Base-by-base conservation (phyloP, 2,329 filamentous ascomycete genomes). In the Diplodia intermedia region DNA sequence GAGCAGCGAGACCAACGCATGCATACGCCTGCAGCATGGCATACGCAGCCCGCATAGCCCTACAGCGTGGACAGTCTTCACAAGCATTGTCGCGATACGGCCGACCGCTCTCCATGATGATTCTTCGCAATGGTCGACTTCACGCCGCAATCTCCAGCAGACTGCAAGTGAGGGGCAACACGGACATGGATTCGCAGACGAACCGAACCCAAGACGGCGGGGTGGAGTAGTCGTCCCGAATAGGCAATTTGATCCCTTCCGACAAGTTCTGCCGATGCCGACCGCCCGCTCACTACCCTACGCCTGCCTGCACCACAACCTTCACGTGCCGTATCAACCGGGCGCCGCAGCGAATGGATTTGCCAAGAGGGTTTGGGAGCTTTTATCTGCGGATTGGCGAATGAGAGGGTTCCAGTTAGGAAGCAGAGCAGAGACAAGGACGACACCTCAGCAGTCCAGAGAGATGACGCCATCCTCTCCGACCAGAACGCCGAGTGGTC, bases 171-270 rank as follows among this genome's bases (percentile, higher is more conserved):
- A 47, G 56, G 38, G 57, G 57, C 43, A 50, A n/a, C 6, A 5
- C 23, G 20, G 43, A 47, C 40, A 43, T 43, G 40, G 40, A n/a
- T 43, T 18, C 18, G 40, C 40, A 43, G 40, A 43, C 6, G 40
- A 43, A 18, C 43, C 43, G 18, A n/a, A 11, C 18, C 15, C 52
- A 55, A 36, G 26, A 31, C 23, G 26, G 29, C 15, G n/a, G n/a
- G 38, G 40, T 61, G 56, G 56, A 61, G 56, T 23, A 15, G 23
- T 26, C 56, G 33, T 61, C 56, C 56, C 56, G 40, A 61, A 18
- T 50, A 61, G 56, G 56, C 26, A 61, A 61, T 61, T 61, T 61
- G 56, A 61, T 61, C 56, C 56, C 56, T 61, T 49, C 31, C 18
- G 7, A 18, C 31, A 7, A 14, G n/a, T 61, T 61, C 38, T 61